phyloP scores from a whole-genome alignment of 441 rosid species.

The Adansonia grandidieri region DNA sequence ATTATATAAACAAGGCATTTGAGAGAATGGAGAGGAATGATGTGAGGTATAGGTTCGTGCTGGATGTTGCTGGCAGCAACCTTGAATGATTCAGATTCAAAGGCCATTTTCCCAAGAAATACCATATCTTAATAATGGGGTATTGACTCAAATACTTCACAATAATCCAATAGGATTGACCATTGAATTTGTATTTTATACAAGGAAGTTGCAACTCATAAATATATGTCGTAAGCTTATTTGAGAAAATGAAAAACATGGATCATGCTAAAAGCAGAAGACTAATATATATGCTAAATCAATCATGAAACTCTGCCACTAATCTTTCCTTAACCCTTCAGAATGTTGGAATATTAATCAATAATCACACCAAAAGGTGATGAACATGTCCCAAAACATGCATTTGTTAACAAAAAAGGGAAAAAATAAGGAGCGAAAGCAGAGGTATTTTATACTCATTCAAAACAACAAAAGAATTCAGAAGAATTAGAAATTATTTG shows the following conservation, averaged over 20 bases:
- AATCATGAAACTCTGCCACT: too few relatives aligned
- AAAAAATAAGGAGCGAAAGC: too few relatives aligned
- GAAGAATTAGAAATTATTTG: too few relatives aligned
- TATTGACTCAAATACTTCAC: neutral
- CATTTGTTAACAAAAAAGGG: too few relatives aligned
- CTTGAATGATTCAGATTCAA: constrained; percentile 20
- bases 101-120: neutral
- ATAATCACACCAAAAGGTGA: too few relatives aligned
- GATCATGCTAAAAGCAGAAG: neutral
- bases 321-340: too few relatives aligned
- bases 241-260: neutral
- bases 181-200: neutral
- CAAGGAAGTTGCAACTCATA: too few relatives aligned
- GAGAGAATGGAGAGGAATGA: constrained; percentile 54
- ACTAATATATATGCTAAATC: neutral
- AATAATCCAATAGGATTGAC: too few relatives aligned
- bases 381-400: too few relatives aligned
- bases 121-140: neutral
- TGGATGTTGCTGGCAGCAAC: constrained; percentile 47
- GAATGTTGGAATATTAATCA: too few relatives aligned
- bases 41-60: constrained; percentile 48
- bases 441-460: too few relatives aligned
- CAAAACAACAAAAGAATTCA: too few relatives aligned
- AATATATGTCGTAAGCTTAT: neutral
- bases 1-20: constrained; percentile 45